Percentiles rank a stretch among this genome's conserved stretches.
phyloP scores from a whole-genome alignment of 305 asterid species.

The Fraxinus albicans region DNA sequence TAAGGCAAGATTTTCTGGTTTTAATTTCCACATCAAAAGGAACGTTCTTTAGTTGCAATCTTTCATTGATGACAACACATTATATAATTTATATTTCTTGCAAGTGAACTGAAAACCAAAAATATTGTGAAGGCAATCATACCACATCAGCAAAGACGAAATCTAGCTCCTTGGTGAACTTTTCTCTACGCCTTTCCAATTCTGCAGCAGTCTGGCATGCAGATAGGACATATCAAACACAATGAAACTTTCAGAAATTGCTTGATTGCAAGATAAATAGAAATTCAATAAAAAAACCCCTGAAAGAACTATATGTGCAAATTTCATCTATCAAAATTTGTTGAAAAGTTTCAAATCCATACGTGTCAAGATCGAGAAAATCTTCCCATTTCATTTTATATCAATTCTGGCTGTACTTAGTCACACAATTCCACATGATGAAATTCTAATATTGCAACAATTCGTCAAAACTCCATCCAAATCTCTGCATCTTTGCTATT shows the following conservation, averaged over 20 bases:
- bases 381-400: not conserved
- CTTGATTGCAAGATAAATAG: not conserved
- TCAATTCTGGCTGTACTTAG: not conserved
- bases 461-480: not conserved
- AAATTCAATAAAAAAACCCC: not conserved
- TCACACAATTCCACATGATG: not conserved
- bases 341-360: not conserved
- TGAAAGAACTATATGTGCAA: not conserved
- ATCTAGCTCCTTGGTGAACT: conserved; percentile 85
- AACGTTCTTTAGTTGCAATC: not conserved
- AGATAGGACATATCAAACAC: conserved; percentile 14
- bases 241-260: not conserved
- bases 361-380: not conserved
- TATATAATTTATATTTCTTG: not conserved
- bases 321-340: not conserved
- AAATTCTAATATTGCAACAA: not conserved
- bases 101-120: not conserved
- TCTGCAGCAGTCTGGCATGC: conserved; percentile 82
- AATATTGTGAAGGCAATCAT: conserved; percentile 26
- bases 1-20: not conserved
- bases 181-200: conserved; percentile 75
- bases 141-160: conserved; percentile 95
- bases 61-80: not conserved
- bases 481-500: not conserved
- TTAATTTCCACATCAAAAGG: not conserved